Evolutionary conservation across 768 basidiomycete genomes (phyloP), one percentile per base, ranked within the genome.

Genomic region (Mycena sanguinolenta): DNA sequence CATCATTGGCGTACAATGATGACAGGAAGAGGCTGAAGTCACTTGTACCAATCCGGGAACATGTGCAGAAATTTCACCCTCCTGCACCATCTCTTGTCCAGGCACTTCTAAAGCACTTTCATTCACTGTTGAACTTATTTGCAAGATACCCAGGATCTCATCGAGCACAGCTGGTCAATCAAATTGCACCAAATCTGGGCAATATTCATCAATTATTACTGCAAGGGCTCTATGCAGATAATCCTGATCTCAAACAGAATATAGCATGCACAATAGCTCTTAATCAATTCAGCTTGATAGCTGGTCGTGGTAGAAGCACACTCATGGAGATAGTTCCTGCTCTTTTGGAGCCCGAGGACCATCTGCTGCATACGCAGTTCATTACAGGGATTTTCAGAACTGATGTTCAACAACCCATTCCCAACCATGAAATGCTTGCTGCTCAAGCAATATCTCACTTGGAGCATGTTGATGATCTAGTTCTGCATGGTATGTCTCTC

Each of bases 301-400:
- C 6, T 4, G 58, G 58, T 0, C 58, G 12, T 17, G 39, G 58
- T 42, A 38, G 58, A 4, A 44, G 21, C 28, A 16, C 25, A 7
- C 42, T 60, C 4, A 60, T 60, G 42, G 58, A 60, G 12, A 57
- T 36, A 23, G n/a, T 57, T 25, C 55, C 55, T n/a, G n/a, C 21
- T 38, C 12, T 57, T 10, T n/a, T 38, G 19, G n/a, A 23, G 8
- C 34, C 55, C 23, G 23, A 2, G 3, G 36, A 58, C 9, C 55
- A 58, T 30, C 16, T 3, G 16, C 36, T 58, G 36, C 34, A 58
- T 13, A 23, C 17, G 8, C 8, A 23, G 34, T 58, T 38, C 14
- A 38, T 38, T 21, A 38, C 55, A 25, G 21, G 21, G 14, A 30
- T 58, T 7, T 58, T 58, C 34, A 58, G 32, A n/a, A 38, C 34